phyloP scores from a whole-genome alignment of 305 asterid genomes.

The Fraxinus greggii region DNA sequence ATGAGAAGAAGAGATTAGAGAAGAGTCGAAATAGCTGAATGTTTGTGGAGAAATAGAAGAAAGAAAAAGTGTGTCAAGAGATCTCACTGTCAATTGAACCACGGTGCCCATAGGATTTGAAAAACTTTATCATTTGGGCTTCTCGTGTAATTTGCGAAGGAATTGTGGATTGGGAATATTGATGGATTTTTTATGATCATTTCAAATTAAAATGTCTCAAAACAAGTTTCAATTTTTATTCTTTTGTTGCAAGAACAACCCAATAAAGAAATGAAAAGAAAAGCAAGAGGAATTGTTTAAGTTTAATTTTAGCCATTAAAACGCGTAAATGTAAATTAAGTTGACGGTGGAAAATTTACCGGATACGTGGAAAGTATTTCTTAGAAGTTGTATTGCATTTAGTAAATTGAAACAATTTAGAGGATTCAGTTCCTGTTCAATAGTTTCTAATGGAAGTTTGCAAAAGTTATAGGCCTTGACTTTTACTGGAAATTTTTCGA shows the following conservation, averaged over 20 bases:
- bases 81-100: slow-evolving; percentile 36
- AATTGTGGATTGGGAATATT: background rate
- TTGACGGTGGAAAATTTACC: background rate
- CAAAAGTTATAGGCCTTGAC: background rate
- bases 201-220: background rate
- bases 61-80: slow-evolving; percentile 32
- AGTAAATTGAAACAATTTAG: background rate
- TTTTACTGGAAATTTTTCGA: background rate
- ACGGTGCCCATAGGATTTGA: slow-evolving; percentile 3
- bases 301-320: background rate
- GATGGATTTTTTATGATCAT: background rate
- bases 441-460: background rate
- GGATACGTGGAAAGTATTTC: background rate
- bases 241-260: background rate
- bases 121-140: slow-evolving; percentile 5
- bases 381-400: background rate
- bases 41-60: slow-evolving; percentile 23
- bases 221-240: background rate
- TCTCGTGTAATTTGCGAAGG: background rate
- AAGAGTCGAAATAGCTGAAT: background rate
- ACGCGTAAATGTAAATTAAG: too few relatives aligned
- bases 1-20: background rate
- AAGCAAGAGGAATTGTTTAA: background rate
- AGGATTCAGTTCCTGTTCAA: background rate
- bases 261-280: background rate